phyloP scores from a whole-genome alignment of 148 eudicot species.

The Agrostemma githago region DNA sequence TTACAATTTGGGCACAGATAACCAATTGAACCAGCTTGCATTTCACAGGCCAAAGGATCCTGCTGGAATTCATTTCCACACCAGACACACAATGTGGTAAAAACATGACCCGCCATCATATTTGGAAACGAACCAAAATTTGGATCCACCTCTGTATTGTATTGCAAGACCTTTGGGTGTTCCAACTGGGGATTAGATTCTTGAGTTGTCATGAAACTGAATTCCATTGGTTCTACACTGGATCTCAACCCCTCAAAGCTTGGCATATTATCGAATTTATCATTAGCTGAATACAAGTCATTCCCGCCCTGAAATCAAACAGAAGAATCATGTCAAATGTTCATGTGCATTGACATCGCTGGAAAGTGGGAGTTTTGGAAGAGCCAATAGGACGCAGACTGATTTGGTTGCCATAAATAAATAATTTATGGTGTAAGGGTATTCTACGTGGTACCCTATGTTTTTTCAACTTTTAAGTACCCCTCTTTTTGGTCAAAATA shows the following conservation, averaged over 20 bases:
- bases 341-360: not conserved
- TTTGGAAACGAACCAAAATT: conserved; percentile 55
- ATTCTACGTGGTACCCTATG: too few species aligned
- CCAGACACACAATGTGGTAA: conserved; percentile 59
- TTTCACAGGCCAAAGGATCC: conserved; percentile 44
- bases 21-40: conserved; percentile 69
- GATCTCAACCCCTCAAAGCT: conserved; percentile 53
- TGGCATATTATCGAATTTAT: conserved; percentile 41
- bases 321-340: conserved; percentile 1
- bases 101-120: conserved; percentile 40
- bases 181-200: conserved; percentile 49
- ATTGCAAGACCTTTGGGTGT: conserved; percentile 50
- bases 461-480: too few species aligned
- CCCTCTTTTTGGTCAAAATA: too few species aligned
- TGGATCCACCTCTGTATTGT: conserved; percentile 49
- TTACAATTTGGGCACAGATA: conserved; percentile 76
- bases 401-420: too few species aligned
- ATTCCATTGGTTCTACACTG: conserved; percentile 70
- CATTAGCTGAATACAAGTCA: conserved; percentile 42
- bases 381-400: too few species aligned
- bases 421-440: too few species aligned
- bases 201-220: conserved; percentile 67
- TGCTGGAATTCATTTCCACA: conserved; percentile 71
- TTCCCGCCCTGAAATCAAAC: conserved; percentile 44
- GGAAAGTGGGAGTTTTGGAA: too few species aligned